Conservation (phyloP, 2,329 filamentous ascomycete species). For the Teratosphaeria nubilosa region DNA sequence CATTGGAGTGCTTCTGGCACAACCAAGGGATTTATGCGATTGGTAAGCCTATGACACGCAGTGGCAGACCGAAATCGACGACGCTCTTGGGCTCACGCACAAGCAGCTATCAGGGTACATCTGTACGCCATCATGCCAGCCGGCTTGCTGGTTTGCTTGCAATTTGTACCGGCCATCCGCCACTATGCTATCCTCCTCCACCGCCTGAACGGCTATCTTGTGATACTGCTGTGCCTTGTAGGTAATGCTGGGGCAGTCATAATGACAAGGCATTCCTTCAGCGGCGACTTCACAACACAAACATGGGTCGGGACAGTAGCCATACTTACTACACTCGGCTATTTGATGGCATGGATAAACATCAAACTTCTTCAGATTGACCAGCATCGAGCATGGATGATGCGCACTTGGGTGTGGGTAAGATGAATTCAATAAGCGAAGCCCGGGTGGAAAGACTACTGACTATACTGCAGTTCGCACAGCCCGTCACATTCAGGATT, state of each 20-base stretch:
- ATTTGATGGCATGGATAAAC: conserved; percentile 44
- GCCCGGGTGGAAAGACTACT: not conserved
- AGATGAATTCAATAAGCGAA: not conserved
- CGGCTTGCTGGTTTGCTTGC: conserved; percentile 29
- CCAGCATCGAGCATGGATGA: conserved; percentile 55
- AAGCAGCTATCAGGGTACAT: conserved; percentile 35
- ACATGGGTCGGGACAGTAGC: conserved; percentile 34
- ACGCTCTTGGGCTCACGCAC: not conserved
- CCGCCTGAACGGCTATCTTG: conserved; percentile 49
- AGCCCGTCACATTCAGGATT: conserved; percentile 44
- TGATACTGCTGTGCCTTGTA: conserved; percentile 40
- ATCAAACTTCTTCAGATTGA: conserved; percentile 53
- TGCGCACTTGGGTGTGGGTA: conserved; percentile 36
- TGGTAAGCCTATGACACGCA: not conserved
- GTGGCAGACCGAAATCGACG: not conserved
- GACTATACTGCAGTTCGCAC: conserved; percentile 17
- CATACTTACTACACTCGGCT: conserved; percentile 35
- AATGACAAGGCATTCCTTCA: conserved; percentile 43
- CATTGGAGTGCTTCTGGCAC: conserved; percentile 38
- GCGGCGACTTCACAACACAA: conserved; percentile 45
- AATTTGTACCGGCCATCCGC: conserved; percentile 35
- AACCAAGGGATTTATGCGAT: conserved; percentile 21
- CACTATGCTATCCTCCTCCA: conserved; percentile 45
- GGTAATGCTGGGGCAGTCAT: conserved; percentile 45
- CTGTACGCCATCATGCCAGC: conserved; percentile 32